Percentiles rank a stretch among this genome's conserved stretches.
Conservation (phyloP, 1,139 yeast genomes). For the Zhuliangozyma parablackwelliae region DNA sequence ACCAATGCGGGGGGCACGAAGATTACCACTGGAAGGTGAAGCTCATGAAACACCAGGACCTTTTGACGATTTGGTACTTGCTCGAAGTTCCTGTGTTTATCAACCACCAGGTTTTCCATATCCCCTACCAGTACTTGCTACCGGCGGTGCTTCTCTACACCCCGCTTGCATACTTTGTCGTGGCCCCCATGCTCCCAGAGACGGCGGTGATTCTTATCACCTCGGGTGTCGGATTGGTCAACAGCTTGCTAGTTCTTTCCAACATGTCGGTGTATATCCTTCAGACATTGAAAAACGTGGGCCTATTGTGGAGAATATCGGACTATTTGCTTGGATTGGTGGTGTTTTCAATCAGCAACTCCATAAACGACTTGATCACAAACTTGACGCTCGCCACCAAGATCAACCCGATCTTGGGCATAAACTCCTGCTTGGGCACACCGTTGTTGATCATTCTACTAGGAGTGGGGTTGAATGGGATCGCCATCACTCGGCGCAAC, state of each 20-base stretch:
- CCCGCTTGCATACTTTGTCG: slow-evolving; percentile 1
- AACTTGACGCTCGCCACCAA: slow-evolving; percentile 33
- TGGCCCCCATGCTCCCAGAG: not conserved
- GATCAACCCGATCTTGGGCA: slow-evolving; percentile 33
- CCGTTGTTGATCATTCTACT: slow-evolving; percentile 35
- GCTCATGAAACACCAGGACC: slow-evolving; percentile 3
- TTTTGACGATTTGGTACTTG: slow-evolving; percentile 17
- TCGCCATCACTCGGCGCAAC: slow-evolving; percentile 8
- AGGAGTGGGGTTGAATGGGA: slow-evolving; percentile 40
- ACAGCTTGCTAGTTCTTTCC: slow-evolving; percentile 26
- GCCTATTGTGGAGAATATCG: slow-evolving; percentile 31
- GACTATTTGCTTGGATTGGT: slow-evolving; percentile 40
- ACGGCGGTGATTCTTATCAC: slow-evolving; percentile 2
- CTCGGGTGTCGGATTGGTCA: slow-evolving; percentile 21
- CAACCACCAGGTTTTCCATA: slow-evolving; percentile 15
- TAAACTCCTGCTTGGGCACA: slow-evolving; percentile 41
- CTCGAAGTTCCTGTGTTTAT: slow-evolving; percentile 16
- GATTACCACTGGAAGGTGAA: slow-evolving; percentile 7
- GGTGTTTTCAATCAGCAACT: slow-evolving; percentile 37
- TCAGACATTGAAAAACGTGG: slow-evolving; percentile 33
- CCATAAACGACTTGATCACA: slow-evolving; percentile 39
- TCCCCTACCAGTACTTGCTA: slow-evolving; percentile 5
- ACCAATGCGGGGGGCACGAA: slow-evolving; percentile 7
- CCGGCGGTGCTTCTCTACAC: slow-evolving; percentile 10
- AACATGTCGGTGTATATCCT: slow-evolving; percentile 25